phyloP scores from a whole-genome alignment of 2,329 filamentous ascomycete genomes.

The Pseudofabraea citricarpa region DNA sequence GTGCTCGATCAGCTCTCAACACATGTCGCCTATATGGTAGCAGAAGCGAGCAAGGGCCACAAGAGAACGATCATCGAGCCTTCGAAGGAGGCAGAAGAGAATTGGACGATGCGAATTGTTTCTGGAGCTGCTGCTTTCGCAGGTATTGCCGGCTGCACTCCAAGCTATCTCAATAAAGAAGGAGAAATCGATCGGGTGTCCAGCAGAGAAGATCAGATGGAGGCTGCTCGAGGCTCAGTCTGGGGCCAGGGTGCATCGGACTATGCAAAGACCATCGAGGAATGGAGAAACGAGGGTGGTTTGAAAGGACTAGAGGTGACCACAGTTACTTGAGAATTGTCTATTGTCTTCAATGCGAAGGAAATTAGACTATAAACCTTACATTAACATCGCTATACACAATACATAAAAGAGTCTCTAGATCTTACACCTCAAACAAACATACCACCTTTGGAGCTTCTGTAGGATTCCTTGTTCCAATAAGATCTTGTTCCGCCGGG shows the following conservation, averaged over 20 bases:
- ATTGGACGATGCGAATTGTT: conserved; percentile 38
- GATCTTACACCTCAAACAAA: too few species aligned
- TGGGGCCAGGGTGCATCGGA: not conserved
- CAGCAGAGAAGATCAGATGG: not conserved
- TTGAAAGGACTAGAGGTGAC: too few species aligned
- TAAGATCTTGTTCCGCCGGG: too few species aligned
- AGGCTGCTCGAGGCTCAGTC: not conserved
- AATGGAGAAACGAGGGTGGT: not conserved
- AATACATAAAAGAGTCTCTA: too few species aligned
- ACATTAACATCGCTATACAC: too few species aligned
- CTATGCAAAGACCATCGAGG: not conserved
- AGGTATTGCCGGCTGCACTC: conserved; percentile 44
- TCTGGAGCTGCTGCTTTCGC: conserved; percentile 34
- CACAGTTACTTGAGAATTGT: too few species aligned
- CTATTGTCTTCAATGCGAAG: too few species aligned
- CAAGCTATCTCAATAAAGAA: conserved; percentile 47
- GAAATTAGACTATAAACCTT: too few species aligned
- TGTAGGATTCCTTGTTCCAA: too few species aligned
- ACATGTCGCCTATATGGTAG: conserved; percentile 41
- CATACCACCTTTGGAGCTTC: too few species aligned
- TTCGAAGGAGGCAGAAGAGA: conserved; percentile 39
- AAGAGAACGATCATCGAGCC: conserved; percentile 35
- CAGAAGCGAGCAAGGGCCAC: conserved; percentile 25
- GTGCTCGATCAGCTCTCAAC: conserved; percentile 30
- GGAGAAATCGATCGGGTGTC: conserved; percentile 17